Conservation (phyloP, 164 flowering plant genomes). For the Magnolia sinica region DNA sequence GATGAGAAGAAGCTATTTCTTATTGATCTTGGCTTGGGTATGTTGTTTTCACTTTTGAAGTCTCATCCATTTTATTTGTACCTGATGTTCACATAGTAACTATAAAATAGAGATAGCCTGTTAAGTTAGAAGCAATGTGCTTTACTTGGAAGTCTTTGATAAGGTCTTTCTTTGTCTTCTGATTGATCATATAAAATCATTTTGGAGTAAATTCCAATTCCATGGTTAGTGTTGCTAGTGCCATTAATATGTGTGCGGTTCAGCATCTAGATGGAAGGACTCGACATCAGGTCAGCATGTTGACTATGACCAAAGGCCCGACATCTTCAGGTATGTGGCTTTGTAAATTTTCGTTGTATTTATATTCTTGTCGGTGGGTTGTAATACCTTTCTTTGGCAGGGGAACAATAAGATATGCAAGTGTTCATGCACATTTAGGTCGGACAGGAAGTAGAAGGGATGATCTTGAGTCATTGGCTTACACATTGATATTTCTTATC, state of each 20-base stretch:
- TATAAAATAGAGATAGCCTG: not conserved
- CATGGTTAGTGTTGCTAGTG: slow-evolving; percentile 9
- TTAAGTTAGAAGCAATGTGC: not conserved
- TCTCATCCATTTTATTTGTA: not conserved
- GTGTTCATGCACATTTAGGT: slow-evolving; percentile 92
- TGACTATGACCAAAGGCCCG: slow-evolving; percentile 92
- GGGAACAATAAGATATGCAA: slow-evolving; percentile 88
- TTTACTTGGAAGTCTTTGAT: slow-evolving; percentile 5
- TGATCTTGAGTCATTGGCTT: slow-evolving; percentile 89
- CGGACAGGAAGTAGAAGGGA: slow-evolving; percentile 90
- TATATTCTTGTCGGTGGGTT: not conserved
- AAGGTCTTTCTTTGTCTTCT: not conserved
- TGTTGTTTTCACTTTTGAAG: slow-evolving; percentile 10
- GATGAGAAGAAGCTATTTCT: slow-evolving; percentile 89
- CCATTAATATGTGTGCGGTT: slow-evolving; percentile 17
- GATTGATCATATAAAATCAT: not conserved
- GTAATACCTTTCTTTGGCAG: slow-evolving; percentile 31
- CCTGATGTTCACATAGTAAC: not conserved
- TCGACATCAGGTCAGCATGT: slow-evolving; percentile 68
- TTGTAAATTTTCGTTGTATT: not conserved
- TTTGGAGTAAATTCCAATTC: slow-evolving; percentile 12
- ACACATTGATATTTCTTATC: slow-evolving; percentile 74
- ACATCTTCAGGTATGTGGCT: slow-evolving; percentile 64
- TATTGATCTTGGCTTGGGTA: slow-evolving; percentile 95
- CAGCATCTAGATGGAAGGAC: slow-evolving; percentile 90